Conservation (phyloP, 2,329 filamentous ascomycete genomes). For the Decorospora gaudefroyi region DNA sequence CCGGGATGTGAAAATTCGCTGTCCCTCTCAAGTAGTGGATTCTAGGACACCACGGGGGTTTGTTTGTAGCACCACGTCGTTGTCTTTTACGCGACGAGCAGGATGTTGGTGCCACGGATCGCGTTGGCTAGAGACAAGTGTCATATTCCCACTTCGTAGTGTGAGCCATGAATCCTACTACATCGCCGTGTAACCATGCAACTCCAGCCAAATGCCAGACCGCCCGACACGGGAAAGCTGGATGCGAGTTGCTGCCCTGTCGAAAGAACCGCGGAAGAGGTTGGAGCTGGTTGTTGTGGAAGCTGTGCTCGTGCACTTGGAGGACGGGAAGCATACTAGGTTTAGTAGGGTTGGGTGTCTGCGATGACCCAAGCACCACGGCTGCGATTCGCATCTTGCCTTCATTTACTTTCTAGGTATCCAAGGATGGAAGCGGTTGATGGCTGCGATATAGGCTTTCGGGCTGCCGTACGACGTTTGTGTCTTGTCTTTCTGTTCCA, state of each 20-base stretch:
- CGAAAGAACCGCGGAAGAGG: conserved; percentile 51
- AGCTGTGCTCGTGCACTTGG: conserved; percentile 51
- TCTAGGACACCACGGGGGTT: conserved; percentile 59
- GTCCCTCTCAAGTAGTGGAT: conserved; percentile 55
- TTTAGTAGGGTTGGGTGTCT: conserved; percentile 46
- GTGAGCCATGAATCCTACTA: conserved; percentile 60
- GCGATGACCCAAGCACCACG: conserved; percentile 51
- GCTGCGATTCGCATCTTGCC: conserved; percentile 48
- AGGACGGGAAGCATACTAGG: conserved; percentile 49
- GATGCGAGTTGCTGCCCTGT: conserved; percentile 49
- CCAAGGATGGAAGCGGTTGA: conserved; percentile 49
- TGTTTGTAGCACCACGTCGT: conserved; percentile 56
- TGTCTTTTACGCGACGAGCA: conserved; percentile 64
- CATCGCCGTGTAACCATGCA: conserved; percentile 62
- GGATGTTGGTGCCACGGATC: conserved; percentile 51
- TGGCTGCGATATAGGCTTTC: conserved; percentile 35
- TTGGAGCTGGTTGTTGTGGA: conserved; percentile 51
- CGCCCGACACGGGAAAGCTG: conserved; percentile 60
- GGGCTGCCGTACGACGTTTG: conserved; percentile 47
- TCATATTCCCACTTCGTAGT: conserved; percentile 41
- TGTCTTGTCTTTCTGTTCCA: conserved; percentile 48
- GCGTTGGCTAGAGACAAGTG: conserved; percentile 59
- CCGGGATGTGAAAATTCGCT: conserved; percentile 58
- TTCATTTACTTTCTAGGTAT: conserved; percentile 55
- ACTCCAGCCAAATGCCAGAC: conserved; percentile 61